Conservation (phyloP, 306 rosid species). For the Vicia faba region DNA sequence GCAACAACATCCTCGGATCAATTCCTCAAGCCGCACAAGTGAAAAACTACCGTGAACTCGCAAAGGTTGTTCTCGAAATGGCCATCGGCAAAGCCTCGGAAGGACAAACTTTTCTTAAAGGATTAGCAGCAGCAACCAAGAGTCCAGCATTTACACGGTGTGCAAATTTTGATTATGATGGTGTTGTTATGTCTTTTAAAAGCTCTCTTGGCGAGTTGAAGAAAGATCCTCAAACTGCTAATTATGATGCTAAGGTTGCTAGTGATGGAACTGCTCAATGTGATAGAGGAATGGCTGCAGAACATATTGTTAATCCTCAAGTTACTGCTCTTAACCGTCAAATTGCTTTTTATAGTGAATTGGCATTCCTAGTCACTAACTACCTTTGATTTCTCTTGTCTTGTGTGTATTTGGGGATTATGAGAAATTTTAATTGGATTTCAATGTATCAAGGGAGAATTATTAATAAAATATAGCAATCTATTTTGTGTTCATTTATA, state of each 20-base stretch:
- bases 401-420: too few relatives aligned
- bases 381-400: neutral
- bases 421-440: too few relatives aligned
- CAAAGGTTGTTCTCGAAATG: neutral
- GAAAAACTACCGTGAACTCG: neutral
- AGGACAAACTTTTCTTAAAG: slow-evolving; percentile 1
- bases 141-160: slow-evolving; percentile 9
- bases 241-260: slow-evolving; percentile 38
- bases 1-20: slow-evolving; percentile 17
- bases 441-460: too few relatives aligned
- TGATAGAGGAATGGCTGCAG: neutral
- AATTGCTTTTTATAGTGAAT: neutral
- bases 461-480: too few relatives aligned
- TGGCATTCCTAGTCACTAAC: neutral
- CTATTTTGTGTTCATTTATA: too few relatives aligned
- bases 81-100: neutral
- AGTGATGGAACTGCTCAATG: slow-evolving; percentile 7
- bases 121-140: neutral
- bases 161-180: neutral
- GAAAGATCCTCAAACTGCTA: slow-evolving; percentile 32
- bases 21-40: neutral
- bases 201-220: slow-evolving; percentile 7
- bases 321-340: slow-evolving; percentile 24
- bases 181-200: slow-evolving; percentile 10
- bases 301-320: neutral